A percentile compares a stretch with the other conserved stretches of the same genome.
Conservation (phyloP, 2,329 filamentous ascomycete species). For the Fusarium buxicola region DNA sequence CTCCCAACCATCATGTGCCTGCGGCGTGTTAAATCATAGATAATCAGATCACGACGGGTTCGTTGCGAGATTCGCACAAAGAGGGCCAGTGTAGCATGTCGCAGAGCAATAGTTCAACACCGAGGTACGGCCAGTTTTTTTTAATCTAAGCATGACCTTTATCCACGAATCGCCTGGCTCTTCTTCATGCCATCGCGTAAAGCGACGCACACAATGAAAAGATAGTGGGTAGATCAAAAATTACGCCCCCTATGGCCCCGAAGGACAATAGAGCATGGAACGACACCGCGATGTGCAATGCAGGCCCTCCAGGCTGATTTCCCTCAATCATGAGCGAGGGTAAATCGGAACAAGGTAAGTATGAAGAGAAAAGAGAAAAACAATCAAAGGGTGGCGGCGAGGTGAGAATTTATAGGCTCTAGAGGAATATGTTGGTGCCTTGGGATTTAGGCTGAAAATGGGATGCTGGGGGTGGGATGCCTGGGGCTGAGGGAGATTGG, state of each 20-base stretch:
- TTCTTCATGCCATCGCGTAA: slow-evolving; percentile 58
- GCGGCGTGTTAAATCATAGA: no score
- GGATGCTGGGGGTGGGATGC: no score
- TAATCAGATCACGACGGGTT: no score
- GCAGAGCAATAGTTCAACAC: no score
- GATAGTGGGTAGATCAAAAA: slow-evolving; percentile 60
- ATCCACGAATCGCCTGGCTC: slow-evolving; percentile 33
- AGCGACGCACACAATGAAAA: slow-evolving; percentile 61
- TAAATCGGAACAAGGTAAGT: slow-evolving; percentile 64
- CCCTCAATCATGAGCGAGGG: slow-evolving; percentile 60
- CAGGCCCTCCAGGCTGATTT: slow-evolving; percentile 61
- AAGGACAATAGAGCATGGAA: slow-evolving; percentile 64
- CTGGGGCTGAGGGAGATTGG: slow-evolving; percentile 18
- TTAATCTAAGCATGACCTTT: no score
- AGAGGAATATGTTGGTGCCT: slow-evolving; percentile 11
- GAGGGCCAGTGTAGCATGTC: no score
- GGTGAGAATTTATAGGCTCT: slow-evolving; percentile 49
- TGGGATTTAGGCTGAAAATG: slow-evolving; percentile 15
- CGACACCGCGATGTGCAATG: slow-evolving; percentile 67
- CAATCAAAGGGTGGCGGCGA: slow-evolving; percentile 10
- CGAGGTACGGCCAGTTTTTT: no score
- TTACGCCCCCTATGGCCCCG: slow-evolving; percentile 65
- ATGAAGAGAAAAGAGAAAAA: slow-evolving; percentile 59
- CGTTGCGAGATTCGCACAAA: no score
- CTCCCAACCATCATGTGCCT: no score